Evolutionary conservation across 2,329 filamentous ascomycete genomes (phyloP).

Genomic region (Fusarium sp.): DNA sequence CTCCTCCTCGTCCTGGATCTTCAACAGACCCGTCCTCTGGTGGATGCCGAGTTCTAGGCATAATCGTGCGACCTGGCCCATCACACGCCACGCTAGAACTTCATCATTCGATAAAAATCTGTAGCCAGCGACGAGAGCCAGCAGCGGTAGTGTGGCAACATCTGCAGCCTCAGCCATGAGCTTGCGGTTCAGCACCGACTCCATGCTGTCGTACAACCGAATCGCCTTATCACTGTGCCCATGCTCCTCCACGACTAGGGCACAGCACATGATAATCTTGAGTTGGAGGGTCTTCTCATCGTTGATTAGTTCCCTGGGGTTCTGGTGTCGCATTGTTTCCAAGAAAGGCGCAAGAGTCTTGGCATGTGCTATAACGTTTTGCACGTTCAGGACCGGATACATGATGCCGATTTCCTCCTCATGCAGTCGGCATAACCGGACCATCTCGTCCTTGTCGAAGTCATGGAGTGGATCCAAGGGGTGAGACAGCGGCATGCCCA

Average conservation of each 20-base stretch:
- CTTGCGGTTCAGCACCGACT: slow-evolving; percentile 75
- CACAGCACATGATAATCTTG: slow-evolving; percentile 86
- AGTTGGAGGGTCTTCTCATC: slow-evolving; percentile 74
- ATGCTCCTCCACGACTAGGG: slow-evolving; percentile 80
- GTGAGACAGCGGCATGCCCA: slow-evolving; percentile 46
- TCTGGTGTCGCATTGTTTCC: slow-evolving; percentile 60
- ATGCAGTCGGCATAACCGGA: slow-evolving; percentile 82
- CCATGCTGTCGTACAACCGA: slow-evolving; percentile 81
- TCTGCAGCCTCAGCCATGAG: slow-evolving; percentile 66
- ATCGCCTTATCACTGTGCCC: slow-evolving; percentile 82
- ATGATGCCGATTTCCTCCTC: slow-evolving; percentile 93
- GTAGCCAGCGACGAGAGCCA: slow-evolving; percentile 71
- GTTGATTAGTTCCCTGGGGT: slow-evolving; percentile 53
- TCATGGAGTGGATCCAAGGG: slow-evolving; percentile 81
- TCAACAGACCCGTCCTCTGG: slow-evolving; percentile 77
- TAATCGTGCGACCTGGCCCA: slow-evolving; percentile 83
- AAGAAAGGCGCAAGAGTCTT: slow-evolving; percentile 78
- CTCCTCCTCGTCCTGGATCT: slow-evolving; percentile 76
- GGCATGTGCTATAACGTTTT: slow-evolving; percentile 76
- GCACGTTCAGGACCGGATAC: slow-evolving; percentile 87
- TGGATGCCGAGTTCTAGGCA: slow-evolving; percentile 88
- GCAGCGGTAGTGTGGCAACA: slow-evolving; percentile 61
- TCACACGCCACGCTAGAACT: slow-evolving; percentile 85
- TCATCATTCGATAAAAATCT: slow-evolving; percentile 90
- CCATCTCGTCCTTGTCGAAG: slow-evolving; percentile 81